Conservation (phyloP, 2,329 filamentous ascomycete species). For the Neoascochyta sp. region DNA sequence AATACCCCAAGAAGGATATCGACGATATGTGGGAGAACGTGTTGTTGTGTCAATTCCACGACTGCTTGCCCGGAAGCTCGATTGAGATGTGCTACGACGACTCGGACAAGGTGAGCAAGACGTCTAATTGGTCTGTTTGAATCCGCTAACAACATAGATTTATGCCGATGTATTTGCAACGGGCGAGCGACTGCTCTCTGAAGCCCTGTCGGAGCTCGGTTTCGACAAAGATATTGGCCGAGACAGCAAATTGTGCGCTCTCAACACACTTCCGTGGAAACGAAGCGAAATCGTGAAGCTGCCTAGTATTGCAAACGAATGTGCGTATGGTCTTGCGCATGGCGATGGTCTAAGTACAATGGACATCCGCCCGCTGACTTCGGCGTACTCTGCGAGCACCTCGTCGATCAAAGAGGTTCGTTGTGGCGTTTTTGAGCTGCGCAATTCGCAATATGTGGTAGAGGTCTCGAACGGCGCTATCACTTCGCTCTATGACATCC, state of each 20-base stretch:
- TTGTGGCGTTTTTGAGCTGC: constrained; percentile 68
- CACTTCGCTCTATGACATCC: constrained; percentile 75
- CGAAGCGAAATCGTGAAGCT: constrained; percentile 70
- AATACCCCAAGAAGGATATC: constrained; percentile 90
- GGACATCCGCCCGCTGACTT: constrained; percentile 26
- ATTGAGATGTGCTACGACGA: constrained; percentile 99
- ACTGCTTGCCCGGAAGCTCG: constrained; percentile 88
- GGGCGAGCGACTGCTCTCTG: constrained; percentile 67
- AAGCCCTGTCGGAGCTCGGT: constrained; percentile 65
- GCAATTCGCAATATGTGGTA: constrained; percentile 73
- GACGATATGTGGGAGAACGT: constrained; percentile 94
- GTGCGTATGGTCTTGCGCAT: constrained; percentile 40
- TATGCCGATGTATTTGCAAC: constrained; percentile 80
- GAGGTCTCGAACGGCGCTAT: constrained; percentile 72
- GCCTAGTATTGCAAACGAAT: constrained; percentile 39
- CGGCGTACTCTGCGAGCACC: constrained; percentile 22
- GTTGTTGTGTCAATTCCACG: constrained; percentile 93
- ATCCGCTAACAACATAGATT: constrained; percentile 45
- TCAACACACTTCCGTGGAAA: constrained; percentile 87
- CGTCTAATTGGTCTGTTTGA: background rate
- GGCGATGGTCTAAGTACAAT: constrained; percentile 46
- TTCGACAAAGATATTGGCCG: constrained; percentile 50
- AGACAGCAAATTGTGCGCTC: constrained; percentile 53
- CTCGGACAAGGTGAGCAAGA: constrained; percentile 62
- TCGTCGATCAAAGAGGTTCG: constrained; percentile 51